Evolutionary conservation across 352 stramenopile genomes (phyloP).

Genomic region (Globisporangium paroecandrum): DNA sequence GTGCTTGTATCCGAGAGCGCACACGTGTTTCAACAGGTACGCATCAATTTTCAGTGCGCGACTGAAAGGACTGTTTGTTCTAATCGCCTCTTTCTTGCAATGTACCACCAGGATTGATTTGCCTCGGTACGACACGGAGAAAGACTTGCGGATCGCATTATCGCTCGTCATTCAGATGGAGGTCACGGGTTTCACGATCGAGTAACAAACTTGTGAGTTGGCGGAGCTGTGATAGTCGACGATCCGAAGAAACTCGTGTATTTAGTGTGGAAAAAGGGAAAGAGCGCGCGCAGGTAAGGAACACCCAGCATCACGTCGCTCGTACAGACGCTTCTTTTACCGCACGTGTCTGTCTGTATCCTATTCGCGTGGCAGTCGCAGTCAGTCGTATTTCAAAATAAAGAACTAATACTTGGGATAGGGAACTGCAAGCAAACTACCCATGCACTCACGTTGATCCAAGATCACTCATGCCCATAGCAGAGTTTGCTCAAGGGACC

Average conservation of each 20-base stretch:
- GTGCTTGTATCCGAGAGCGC: constrained; percentile 76
- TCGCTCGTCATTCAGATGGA: constrained; percentile 87
- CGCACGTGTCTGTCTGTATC: not conserved
- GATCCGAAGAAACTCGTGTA: constrained; percentile 3
- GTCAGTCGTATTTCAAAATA: constrained; percentile 3
- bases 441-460: not conserved
- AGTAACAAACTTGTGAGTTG: constrained; percentile 30
- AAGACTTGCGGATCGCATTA: constrained; percentile 73
- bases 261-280: constrained; percentile 9
- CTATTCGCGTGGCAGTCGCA: not conserved
- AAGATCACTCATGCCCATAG: not conserved
- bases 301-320: not conserved
- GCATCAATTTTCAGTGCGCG: not conserved
- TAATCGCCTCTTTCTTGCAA: too few species aligned
- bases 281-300: not conserved
- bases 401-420: not conserved
- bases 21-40: constrained; percentile 87
- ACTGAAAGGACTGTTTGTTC: not conserved
- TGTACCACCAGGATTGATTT: constrained; percentile 58
- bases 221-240: constrained; percentile 6
- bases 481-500: not conserved
- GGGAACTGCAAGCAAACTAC: not conserved
- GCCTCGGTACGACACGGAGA: constrained; percentile 69
- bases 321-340: not conserved
- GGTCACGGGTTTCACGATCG: constrained; percentile 83